phyloP scores from a whole-genome alignment of 805 yeast species.

The Metschnikowia hibisci region DNA sequence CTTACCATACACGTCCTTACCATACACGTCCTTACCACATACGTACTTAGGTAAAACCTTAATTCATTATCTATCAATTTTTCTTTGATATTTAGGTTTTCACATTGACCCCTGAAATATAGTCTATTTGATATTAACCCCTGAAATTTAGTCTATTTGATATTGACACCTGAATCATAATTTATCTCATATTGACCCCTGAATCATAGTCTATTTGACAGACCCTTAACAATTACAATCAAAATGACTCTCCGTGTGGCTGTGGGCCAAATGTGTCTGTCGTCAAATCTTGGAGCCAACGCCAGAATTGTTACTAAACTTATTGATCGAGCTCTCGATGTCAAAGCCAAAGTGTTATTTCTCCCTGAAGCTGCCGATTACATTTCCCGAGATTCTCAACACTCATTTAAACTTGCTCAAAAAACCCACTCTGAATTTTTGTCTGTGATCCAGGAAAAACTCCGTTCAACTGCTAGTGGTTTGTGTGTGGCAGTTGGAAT shows the following conservation, averaged over 20 bases:
- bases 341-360: slow-evolving; percentile 66
- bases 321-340: slow-evolving; percentile 57
- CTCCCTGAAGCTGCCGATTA: slow-evolving; percentile 95
- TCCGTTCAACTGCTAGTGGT: slow-evolving; percentile 35
- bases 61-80: too few species aligned
- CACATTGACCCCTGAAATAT: too few species aligned
- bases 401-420: slow-evolving; percentile 58
- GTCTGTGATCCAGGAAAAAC: slow-evolving; percentile 42
- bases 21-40: too few species aligned
- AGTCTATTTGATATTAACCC: too few species aligned
- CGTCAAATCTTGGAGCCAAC: slow-evolving; percentile 57
- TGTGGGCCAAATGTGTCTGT: slow-evolving; percentile 82
- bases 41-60: too few species aligned
- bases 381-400: slow-evolving; percentile 63
- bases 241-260: slow-evolving; percentile 45
- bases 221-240: too few species aligned
- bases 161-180: too few species aligned
- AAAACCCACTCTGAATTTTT: slow-evolving; percentile 36
- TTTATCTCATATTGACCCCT: too few species aligned
- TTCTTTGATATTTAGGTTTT: too few species aligned
- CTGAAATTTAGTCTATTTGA: too few species aligned
- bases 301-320: slow-evolving; percentile 55
- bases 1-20: too few species aligned
- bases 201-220: too few species aligned
- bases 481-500: slow-evolving; percentile 80